phyloP scores from a whole-genome alignment of 2,329 filamentous ascomycete genomes.

The Rhinocladiella mackenziei region DNA sequence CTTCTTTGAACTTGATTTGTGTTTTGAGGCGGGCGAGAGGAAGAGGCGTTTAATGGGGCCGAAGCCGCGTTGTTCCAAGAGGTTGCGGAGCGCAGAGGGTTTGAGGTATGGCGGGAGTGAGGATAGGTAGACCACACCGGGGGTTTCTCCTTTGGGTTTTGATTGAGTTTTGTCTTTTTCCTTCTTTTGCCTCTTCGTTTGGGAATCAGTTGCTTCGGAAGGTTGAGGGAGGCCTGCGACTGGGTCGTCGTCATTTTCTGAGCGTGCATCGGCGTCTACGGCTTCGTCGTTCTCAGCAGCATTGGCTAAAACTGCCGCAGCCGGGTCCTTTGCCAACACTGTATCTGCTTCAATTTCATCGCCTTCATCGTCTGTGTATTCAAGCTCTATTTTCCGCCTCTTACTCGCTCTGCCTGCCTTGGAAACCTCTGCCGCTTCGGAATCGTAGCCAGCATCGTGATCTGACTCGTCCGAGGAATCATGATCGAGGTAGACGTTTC shows the following conservation, averaged over 20 bases:
- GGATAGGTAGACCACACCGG: constrained; percentile 44
- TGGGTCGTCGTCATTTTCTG: too few relatives aligned
- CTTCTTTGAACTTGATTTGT: constrained; percentile 32
- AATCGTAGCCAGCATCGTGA: constrained; percentile 43
- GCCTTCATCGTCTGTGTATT: constrained; percentile 32
- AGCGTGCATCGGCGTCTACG: too few relatives aligned
- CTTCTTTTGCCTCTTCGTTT: constrained; percentile 41
- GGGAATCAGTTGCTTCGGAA: neutral
- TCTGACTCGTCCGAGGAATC: constrained; percentile 38
- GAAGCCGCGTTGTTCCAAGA: constrained; percentile 42
- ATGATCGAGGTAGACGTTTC: constrained; percentile 29
- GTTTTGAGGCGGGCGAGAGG: constrained; percentile 37
- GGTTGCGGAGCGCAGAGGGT: constrained; percentile 43
- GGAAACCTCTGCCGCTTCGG: constrained; percentile 41
- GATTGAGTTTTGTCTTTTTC: constrained; percentile 34
- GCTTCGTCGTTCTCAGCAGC: too few relatives aligned
- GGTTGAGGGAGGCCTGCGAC: too few relatives aligned
- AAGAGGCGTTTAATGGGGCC: constrained; percentile 43
- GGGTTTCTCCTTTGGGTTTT: constrained; percentile 28
- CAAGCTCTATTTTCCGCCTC: constrained; percentile 24
- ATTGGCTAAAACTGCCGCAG: too few relatives aligned
- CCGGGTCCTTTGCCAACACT: constrained; percentile 37
- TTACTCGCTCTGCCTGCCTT: constrained; percentile 33
- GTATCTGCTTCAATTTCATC: constrained; percentile 45
- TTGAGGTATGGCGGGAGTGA: constrained; percentile 48